phyloP scores from a whole-genome alignment of 495 filamentous ascomycete species.

The Xylaria palmicola region DNA sequence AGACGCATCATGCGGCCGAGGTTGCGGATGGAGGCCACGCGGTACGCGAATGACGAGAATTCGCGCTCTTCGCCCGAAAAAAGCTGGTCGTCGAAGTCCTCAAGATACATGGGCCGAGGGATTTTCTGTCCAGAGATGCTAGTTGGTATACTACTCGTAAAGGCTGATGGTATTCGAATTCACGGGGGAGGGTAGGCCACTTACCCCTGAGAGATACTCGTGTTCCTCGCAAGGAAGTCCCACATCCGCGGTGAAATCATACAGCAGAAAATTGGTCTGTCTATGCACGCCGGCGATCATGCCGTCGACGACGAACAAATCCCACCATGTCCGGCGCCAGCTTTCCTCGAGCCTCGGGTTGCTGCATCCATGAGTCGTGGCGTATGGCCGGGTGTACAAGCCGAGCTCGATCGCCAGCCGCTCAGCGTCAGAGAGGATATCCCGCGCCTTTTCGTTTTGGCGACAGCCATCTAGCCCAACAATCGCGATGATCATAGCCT shows the following conservation, averaged over 20 bases:
- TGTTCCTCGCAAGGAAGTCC: constrained; percentile 75
- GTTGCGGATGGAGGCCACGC: constrained; percentile 71
- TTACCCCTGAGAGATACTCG: constrained; percentile 64
- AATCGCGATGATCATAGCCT: constrained; percentile 73
- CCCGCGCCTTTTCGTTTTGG: constrained; percentile 62
- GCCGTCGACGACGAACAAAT: constrained; percentile 77
- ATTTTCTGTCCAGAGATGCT: constrained; percentile 48
- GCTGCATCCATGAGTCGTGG: constrained; percentile 44
- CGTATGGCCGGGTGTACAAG: constrained; percentile 62
- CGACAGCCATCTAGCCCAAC: constrained; percentile 76
- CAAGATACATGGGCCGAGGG: constrained; percentile 57
- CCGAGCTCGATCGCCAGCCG: constrained; percentile 72
- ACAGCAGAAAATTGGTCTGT: constrained; percentile 56
- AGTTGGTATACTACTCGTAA: background rate
- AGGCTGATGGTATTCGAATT: background rate
- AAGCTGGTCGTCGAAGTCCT: constrained; percentile 69
- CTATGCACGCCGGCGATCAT: constrained; percentile 59
- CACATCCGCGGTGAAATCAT: constrained; percentile 56
- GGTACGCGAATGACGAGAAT: constrained; percentile 80
- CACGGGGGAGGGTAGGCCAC: constrained; percentile 23
- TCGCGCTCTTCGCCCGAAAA: constrained; percentile 60
- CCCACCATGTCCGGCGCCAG: constrained; percentile 89
- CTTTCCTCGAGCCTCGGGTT: constrained; percentile 62
- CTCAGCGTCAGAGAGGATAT: constrained; percentile 65
- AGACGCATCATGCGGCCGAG: constrained; percentile 71